These are phyloP conservation scores for Helotiales sp. DNA, from an alignment of 2,329 filamentous ascomycete species.

Conservation along the genomic window DNA sequence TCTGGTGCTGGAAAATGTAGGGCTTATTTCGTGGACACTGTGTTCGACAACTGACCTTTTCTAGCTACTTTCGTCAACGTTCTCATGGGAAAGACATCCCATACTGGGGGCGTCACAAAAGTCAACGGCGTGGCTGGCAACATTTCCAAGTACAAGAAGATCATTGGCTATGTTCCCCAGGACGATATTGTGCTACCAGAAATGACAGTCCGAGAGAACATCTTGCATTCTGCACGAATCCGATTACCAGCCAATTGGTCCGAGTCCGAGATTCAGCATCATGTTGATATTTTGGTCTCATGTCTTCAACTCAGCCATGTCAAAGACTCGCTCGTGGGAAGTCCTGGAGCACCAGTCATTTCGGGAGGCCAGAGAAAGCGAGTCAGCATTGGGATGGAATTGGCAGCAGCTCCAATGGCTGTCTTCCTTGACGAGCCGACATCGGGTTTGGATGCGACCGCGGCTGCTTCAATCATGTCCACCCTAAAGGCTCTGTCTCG, in stretches of 20 bases:
- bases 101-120: constrained; percentile 51
- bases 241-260: constrained; percentile 53
- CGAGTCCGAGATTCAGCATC: constrained; percentile 48
- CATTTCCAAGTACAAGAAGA: constrained; percentile 51
- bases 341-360: constrained; percentile 61
- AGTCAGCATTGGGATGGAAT: constrained; percentile 61
- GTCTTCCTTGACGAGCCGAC: constrained; percentile 64
- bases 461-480: constrained; percentile 61
- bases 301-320: constrained; percentile 44
- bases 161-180: constrained; percentile 63
- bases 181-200: constrained; percentile 61
- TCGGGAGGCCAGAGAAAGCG: constrained; percentile 62
- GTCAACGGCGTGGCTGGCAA: constrained; percentile 44
- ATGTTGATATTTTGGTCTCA: constrained; percentile 57
- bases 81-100: constrained; percentile 57
- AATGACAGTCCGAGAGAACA: constrained; percentile 61
- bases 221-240: constrained; percentile 57
- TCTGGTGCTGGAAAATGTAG: constrained; percentile 56
- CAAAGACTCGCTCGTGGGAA: constrained; percentile 49
- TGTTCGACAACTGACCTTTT: constrained; percentile 9
- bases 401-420: constrained; percentile 57
- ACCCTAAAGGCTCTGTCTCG: constrained; percentile 62
- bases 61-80: constrained; percentile 56
- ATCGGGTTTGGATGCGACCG: constrained; percentile 61
- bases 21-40: neutral